Evolutionary conservation across 2,329 filamentous ascomycete species (phyloP).

Genomic region (Diplodia scrobiculata): DNA sequence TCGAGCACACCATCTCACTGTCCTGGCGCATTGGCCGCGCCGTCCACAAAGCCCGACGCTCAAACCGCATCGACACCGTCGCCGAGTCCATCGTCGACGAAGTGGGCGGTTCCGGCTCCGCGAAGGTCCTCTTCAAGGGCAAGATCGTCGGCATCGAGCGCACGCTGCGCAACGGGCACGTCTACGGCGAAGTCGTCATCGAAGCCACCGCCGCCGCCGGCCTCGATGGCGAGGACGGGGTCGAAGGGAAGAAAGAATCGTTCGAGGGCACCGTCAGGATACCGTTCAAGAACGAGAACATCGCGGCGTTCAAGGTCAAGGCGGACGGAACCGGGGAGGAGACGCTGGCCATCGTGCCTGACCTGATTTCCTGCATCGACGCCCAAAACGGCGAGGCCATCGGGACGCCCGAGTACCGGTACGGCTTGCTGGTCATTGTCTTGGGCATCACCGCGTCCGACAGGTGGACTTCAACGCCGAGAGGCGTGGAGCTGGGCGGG

Average conservation of each 20-base stretch:
- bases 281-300: slow-evolving; percentile 40
- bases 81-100: slow-evolving; percentile 48
- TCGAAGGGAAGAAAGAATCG: neutral
- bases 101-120: slow-evolving; percentile 45
- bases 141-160: slow-evolving; percentile 52
- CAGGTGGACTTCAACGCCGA: slow-evolving; percentile 55
- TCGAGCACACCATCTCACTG: slow-evolving; percentile 45
- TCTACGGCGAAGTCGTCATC: slow-evolving; percentile 48
- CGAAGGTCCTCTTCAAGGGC: slow-evolving; percentile 49
- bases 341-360: slow-evolving; percentile 44
- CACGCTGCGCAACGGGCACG: slow-evolving; percentile 47
- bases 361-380: slow-evolving; percentile 55
- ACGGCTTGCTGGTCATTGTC: slow-evolving; percentile 56
- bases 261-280: slow-evolving; percentile 30
- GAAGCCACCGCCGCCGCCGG: slow-evolving; percentile 33
- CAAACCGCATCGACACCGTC: slow-evolving; percentile 43
- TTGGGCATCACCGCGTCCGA: slow-evolving; percentile 59
- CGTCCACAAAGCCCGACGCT: slow-evolving; percentile 41
- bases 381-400: slow-evolving; percentile 52
- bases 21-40: slow-evolving; percentile 46
- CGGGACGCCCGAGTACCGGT: slow-evolving; percentile 59
- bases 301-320: slow-evolving; percentile 33
- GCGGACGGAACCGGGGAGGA: slow-evolving; percentile 42
- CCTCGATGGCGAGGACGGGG: neutral
- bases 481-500: slow-evolving; percentile 55